Evolutionary conservation across 495 filamentous ascomycete genomes (phyloP).

Genomic region (Hyaloscypha hepaticicola): DNA sequence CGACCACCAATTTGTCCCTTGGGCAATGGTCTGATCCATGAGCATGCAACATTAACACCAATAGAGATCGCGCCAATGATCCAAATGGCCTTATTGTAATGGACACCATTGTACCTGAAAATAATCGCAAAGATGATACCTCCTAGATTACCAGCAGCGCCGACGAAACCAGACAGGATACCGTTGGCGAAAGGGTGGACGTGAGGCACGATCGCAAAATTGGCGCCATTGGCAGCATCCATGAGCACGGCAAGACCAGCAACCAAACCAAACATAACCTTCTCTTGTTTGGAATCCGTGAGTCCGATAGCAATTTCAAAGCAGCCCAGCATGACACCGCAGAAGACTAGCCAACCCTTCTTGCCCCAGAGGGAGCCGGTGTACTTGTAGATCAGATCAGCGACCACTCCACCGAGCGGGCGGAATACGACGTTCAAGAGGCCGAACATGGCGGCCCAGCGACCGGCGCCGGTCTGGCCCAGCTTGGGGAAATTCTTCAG

Average conservation of each 20-base stretch:
- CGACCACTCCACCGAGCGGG: slow-evolving; percentile 69
- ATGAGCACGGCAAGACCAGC: slow-evolving; percentile 73
- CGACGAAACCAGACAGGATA: slow-evolving; percentile 72
- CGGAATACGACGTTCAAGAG: slow-evolving; percentile 78
- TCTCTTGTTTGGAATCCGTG: slow-evolving; percentile 53
- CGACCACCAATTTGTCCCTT: slow-evolving; percentile 64
- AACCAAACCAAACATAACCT: slow-evolving; percentile 74
- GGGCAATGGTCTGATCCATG: slow-evolving; percentile 72
- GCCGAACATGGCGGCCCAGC: slow-evolving; percentile 89
- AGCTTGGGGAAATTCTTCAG: slow-evolving; percentile 70
- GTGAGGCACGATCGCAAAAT: slow-evolving; percentile 82
- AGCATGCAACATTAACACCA: slow-evolving; percentile 60
- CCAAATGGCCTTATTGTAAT: slow-evolving; percentile 73
- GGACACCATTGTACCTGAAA: slow-evolving; percentile 68
- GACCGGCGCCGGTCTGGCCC: slow-evolving; percentile 67
- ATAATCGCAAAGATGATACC: slow-evolving; percentile 84
- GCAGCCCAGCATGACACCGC: slow-evolving; percentile 61
- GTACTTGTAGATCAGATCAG: slow-evolving; percentile 67
- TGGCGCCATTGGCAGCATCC: slow-evolving; percentile 80
- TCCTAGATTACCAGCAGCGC: slow-evolving; percentile 77
- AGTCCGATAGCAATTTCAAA: slow-evolving; percentile 71
- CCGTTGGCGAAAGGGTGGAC: slow-evolving; percentile 63
- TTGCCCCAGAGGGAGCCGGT: slow-evolving; percentile 66
- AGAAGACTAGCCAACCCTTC: slow-evolving; percentile 65
- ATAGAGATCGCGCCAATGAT: slow-evolving; percentile 75